Base-by-base conservation (phyloP, 148 eudicot genomes). In the Vaccinium macrocarpon region DNA sequence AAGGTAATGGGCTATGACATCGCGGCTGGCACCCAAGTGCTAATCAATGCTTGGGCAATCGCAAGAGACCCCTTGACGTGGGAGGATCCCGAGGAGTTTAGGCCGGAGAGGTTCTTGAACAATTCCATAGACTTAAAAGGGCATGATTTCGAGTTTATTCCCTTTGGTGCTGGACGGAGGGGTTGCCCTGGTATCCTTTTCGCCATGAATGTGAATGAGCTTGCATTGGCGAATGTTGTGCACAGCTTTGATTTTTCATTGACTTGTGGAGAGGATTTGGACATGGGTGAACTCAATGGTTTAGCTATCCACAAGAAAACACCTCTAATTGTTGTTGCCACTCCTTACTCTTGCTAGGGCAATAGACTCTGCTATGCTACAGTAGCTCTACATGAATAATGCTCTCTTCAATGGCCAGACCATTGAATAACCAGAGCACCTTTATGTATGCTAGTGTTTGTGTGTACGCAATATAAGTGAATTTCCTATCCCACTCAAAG, bases 81-180 rank as follows among this genome's bases (percentile, higher is more conserved):
- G 92, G 87, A 86, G 2, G 82, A 88, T 3, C 85, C 91, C 0
- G 86, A 87, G 11, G 86, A 83, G 82, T 90, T 90, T 52, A 35
- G 18, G 49, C 92, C 92, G 0, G 90, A 90, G 79, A 87, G 92
- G 72, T 90, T 90, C 85, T 77, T 89, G 85, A 78, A 83, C 72
- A 76, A 78, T 25, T 6, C 50, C 5, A 23, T 72, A 38, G 90
- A 90, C 49, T 83, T 75, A 8, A 86, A 32, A 84, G 90, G 91
- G 10, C 88, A 84, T 1, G 84, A 90, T 52, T 88, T 86, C 35
- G 64, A 84, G 61, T 68, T 87, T 11, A 80, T 90, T 61, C 92
- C 90, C 14, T 90, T 90, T 80, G 89, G 68, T 62, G 68, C 68
- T 62, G 68, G 68, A 4, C 68, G 68, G 12, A 62, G 68, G 68